Evolutionary conservation across 2,329 filamentous ascomycete genomes (phyloP).

Genomic region (Alternaria rosae): DNA sequence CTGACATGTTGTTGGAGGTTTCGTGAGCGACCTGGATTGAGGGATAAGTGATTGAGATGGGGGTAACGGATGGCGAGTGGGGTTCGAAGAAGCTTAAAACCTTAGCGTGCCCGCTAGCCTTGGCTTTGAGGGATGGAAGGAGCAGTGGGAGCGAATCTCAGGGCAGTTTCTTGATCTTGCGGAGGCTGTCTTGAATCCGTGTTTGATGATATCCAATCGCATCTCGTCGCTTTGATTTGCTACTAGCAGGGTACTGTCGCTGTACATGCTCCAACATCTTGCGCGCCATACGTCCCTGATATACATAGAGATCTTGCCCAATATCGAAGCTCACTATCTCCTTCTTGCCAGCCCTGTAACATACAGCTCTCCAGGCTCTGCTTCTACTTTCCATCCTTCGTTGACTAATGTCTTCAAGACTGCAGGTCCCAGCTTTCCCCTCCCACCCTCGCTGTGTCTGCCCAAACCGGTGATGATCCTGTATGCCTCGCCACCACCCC

Average conservation of each 20-base stretch:
- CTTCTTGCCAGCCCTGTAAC: slow-evolving; percentile 66
- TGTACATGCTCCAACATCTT: background rate
- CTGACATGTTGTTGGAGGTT: slow-evolving; percentile 11
- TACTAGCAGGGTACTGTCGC: background rate
- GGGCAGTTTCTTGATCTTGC: background rate
- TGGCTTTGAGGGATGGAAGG: background rate
- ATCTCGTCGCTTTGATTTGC: background rate
- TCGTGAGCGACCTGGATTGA: slow-evolving; percentile 3
- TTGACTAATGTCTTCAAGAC: slow-evolving; percentile 77
- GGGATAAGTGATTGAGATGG: background rate
- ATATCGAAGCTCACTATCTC: slow-evolving; percentile 10
- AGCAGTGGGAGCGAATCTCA: background rate
- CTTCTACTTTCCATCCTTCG: slow-evolving; percentile 84
- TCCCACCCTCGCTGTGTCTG: slow-evolving; percentile 77
- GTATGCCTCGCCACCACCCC: slow-evolving; percentile 62
- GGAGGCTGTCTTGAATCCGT: background rate
- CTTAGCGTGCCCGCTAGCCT: slow-evolving; percentile 16
- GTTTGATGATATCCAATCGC: background rate
- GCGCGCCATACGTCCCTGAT: background rate
- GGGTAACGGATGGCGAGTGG: background rate
- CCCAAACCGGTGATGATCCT: slow-evolving; percentile 84
- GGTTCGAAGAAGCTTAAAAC: slow-evolving; percentile 13
- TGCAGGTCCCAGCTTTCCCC: slow-evolving; percentile 76
- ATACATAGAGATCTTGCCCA: background rate
- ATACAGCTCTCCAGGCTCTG: slow-evolving; percentile 72